Base-by-base conservation (phyloP, 768 basidiomycete genomes). In the Tremella mesenterica region DNA sequence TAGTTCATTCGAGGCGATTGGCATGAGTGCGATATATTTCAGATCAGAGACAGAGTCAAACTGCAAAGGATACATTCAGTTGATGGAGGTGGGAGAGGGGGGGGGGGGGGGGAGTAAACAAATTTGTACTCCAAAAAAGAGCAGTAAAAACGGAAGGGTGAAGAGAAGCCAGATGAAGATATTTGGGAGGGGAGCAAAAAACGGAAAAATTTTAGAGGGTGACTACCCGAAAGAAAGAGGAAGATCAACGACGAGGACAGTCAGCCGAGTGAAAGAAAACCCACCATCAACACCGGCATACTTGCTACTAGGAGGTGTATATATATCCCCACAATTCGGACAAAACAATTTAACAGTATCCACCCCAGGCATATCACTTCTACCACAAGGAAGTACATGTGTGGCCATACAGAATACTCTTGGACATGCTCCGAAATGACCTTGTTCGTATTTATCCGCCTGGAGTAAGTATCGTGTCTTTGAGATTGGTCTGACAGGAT, bases 311-410 rank as follows among this genome's bases (percentile, higher is more conserved):
- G 93, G 91, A 2, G 95, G 95, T 0, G 84, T 81, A 73, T 93
- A 99, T 61, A 95, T 87, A 71, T 99, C 95, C 60, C 92, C 88
- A 75, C 95, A 99, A 74, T 91, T 95, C 14, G 95, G 89, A 74
- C 95, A 99, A 75, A 85, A 97, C 38, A 99, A 80, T 73, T 97
- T 97, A 63, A 99, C 95, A 0, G 92, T 97, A 73, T 99, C 95
- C 46, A 90, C 78, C 16, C 93, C 95, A 23, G 95, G 92, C 56
- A 95, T 79, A 76, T 99, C 95, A 28, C 88, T 89, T 56, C 92
- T 81, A 49, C 95, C 95, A 65, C 90, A 93, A 1, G 95, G 95
- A 13, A 96, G 85, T 43, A 97, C 87, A 57, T 87, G 85, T 67
- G 81, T 83, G 7, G 85, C 82, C 53, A 85, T 77, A 73, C 95